Evolutionary conservation across 257 asterid species (phyloP).

Genomic region (Solanum tarijense): DNA sequence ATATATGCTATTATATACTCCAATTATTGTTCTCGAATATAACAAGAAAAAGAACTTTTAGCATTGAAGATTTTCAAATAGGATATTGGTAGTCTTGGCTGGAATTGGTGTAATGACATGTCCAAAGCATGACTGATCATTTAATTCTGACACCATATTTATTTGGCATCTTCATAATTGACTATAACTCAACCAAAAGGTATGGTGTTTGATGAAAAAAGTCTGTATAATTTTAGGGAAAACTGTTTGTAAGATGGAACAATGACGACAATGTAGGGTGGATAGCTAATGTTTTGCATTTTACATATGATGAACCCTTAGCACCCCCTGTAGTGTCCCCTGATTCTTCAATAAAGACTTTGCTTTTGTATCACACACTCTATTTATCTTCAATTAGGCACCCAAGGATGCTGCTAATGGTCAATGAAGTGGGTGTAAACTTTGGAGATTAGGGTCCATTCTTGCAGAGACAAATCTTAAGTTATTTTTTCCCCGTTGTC

Average conservation of each 20-base stretch:
- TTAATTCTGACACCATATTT: background rate
- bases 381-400: background rate
- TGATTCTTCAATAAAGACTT: background rate
- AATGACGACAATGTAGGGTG: background rate
- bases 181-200: background rate
- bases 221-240: background rate
- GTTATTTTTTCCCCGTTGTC: background rate
- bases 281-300: background rate
- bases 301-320: background rate
- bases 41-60: background rate
- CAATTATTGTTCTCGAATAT: background rate
- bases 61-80: background rate
- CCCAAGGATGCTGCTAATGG: background rate
- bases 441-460: background rate
- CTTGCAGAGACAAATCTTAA: background rate
- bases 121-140: background rate
- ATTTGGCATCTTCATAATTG: background rate
- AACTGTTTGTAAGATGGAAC: background rate
- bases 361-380: background rate
- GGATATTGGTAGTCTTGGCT: background rate
- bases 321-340: background rate
- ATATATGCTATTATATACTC: background rate
- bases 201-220: background rate
- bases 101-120: background rate
- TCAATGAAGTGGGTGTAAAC: background rate